Base-by-base conservation (phyloP, 1,284 basidiomycete genomes). In the Trichosporon sp. region DNA sequence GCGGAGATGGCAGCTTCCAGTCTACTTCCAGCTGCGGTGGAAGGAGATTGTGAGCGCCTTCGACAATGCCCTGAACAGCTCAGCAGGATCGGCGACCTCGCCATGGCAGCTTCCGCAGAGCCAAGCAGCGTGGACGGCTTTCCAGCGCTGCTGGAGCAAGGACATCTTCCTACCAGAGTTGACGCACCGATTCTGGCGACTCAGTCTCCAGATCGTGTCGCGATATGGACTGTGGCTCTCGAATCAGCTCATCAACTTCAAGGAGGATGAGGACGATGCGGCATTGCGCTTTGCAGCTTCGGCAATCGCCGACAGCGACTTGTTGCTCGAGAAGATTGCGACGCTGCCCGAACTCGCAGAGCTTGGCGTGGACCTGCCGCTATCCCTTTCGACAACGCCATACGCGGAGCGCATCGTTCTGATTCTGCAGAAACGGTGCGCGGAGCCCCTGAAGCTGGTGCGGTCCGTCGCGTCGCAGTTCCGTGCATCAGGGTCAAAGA, bases 1-100 rank as follows among this genome's bases (percentile, higher is more conserved):
- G 73, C 85, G 87, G 62, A 85, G 93, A 44, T 99, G 95, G 95
- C 95, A 98, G 75, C 83, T 99, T 6, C 90, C 92, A 0, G 90
- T 98, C 16, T 99, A 99, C 77, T 98, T 96, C 78, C 95, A 99
- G 76, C 83, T 99, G 69, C 86, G 95, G n/a, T 95, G 94, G 89
- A 95, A 97, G 76, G 94, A 96, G 72, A 90, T 96, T 60, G 87
- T 95, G 1, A 80, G 84, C 0, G 84, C 83, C 54, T 80, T 95
- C 14, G 95, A 97, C 79, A 86, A 87, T 9, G 80, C 81, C 0
- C 80, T 95, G 25, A 29, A 40, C 52, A 23, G 58, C 46, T 31
- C 49, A 27, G n/a, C 25, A 16, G 49, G 49, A 4, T 59, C 57
- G 6, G 21, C 61, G 3, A 33, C 54, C 1, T 34, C 65, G 21